Conservation (phyloP, 1,284 basidiomycete species). For the Singerocomus rubriflavus region DNA sequence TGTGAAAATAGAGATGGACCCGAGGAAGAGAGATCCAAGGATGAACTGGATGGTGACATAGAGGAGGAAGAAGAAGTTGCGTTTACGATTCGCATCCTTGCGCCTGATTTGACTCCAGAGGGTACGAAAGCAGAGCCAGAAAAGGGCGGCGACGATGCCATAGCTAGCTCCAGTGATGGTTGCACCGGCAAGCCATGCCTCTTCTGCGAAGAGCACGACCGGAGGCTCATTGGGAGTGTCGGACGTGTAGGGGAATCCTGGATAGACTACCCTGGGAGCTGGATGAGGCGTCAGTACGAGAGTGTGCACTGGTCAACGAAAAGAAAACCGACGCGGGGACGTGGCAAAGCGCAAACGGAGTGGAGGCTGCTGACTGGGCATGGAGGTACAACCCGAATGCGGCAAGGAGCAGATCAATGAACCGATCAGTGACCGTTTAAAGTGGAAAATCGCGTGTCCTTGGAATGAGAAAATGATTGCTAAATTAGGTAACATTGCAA, state of each 20-base stretch:
- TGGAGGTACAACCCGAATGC: too few species aligned
- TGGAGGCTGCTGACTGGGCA: too few species aligned
- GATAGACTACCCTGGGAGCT: slow-evolving; percentile 6
- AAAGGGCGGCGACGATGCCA: slow-evolving; percentile 28
- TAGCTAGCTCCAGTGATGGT: slow-evolving; percentile 28
- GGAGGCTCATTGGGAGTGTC: slow-evolving; percentile 24
- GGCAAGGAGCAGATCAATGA: too few species aligned
- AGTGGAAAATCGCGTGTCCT: too few species aligned
- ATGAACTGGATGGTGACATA: slow-evolving; percentile 29
- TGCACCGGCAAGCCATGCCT: slow-evolving; percentile 29
- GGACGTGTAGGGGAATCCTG: slow-evolving; percentile 19
- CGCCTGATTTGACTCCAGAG: slow-evolving; percentile 21
- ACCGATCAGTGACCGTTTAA: too few species aligned
- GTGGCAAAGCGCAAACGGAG: too few species aligned
- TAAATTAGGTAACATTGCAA: too few species aligned
- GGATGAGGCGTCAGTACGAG: not conserved
- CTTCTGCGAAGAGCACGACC: slow-evolving; percentile 23
- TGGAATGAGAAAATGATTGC: too few species aligned
- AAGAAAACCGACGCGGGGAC: too few species aligned
- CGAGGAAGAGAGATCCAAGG: slow-evolving; percentile 30
- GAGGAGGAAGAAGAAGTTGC: slow-evolving; percentile 23
- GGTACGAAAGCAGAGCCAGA: slow-evolving; percentile 22
- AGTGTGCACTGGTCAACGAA: not conserved
- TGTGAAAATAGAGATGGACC: slow-evolving; percentile 28
- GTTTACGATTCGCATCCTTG: slow-evolving; percentile 7